Percentiles rank a stretch among this genome's conserved stretches.
phyloP scores from a whole-genome alignment of 2,329 filamentous ascomycete genomes.

The Xylariaceae sp. region DNA sequence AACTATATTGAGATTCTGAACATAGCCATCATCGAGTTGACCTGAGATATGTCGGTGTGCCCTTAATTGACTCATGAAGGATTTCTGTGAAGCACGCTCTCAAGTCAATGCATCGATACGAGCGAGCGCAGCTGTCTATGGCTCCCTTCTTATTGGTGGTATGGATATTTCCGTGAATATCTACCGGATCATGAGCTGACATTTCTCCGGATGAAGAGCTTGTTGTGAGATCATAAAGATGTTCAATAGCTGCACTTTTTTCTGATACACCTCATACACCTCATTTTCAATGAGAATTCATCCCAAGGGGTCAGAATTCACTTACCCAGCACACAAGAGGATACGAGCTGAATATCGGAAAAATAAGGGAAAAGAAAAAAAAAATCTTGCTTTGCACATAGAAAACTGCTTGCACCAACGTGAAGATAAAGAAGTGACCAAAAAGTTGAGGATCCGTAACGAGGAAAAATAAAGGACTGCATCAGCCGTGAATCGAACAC shows the following conservation, averaged over 20 bases:
- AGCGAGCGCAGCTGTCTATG: background rate
- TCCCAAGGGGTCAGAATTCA: too few relatives aligned
- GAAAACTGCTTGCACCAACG: too few relatives aligned
- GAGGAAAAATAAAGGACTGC: slow-evolving; percentile 18
- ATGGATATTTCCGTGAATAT: background rate
- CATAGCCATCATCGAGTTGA: background rate
- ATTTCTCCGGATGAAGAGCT: background rate
- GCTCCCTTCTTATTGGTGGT: background rate
- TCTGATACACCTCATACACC: too few relatives aligned
- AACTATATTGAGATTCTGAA: background rate
- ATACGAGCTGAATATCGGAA: too few relatives aligned
- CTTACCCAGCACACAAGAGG: too few relatives aligned
- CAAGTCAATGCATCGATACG: background rate
- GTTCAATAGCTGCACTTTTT: background rate
- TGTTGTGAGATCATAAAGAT: background rate
- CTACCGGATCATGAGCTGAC: too few relatives aligned
- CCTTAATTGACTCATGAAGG: background rate
- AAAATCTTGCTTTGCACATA: too few relatives aligned
- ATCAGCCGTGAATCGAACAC: slow-evolving; percentile 41
- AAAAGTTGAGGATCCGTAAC: background rate
- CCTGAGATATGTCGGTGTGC: too few relatives aligned
- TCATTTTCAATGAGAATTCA: too few relatives aligned
- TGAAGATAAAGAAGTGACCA: background rate
- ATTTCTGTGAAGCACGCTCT: background rate
- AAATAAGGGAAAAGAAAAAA: too few relatives aligned